A percentile compares a stretch with the other conserved stretches of the same genome.
Conservation (phyloP, 1,139 yeast genomes). For the Geotrichum fermentans region DNA sequence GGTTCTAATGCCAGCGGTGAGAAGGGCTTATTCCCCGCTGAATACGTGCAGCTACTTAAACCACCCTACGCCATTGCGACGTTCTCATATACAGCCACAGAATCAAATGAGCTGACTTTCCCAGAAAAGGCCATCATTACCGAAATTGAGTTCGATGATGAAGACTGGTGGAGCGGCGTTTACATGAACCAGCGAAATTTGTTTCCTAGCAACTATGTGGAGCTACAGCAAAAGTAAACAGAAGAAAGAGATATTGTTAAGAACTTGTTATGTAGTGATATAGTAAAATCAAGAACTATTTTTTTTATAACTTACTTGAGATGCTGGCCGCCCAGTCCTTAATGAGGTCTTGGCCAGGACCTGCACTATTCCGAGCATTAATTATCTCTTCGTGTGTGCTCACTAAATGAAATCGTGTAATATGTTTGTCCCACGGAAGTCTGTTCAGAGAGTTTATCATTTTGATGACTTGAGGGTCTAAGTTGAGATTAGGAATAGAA, state of each 20-base stretch:
- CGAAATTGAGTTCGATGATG: constrained; percentile 84
- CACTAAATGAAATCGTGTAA: constrained; percentile 26
- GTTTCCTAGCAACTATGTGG: constrained; percentile 88
- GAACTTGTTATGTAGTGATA: no score
- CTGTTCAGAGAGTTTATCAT: constrained; percentile 27
- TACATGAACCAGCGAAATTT: constrained; percentile 71
- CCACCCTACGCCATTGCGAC: constrained; percentile 67
- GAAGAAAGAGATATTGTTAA: no score
- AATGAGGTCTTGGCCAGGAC: constrained; percentile 33
- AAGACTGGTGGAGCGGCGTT: constrained; percentile 96
- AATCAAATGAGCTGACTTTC: constrained; percentile 82
- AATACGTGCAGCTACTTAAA: constrained; percentile 48
- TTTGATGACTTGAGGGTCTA: background rate
- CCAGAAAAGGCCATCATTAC: constrained; percentile 75
- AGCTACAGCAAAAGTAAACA: constrained; percentile 38
- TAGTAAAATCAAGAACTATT: background rate
- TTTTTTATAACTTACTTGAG: constrained; percentile 6
- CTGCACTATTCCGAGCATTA: constrained; percentile 29
- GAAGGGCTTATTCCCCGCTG: constrained; percentile 70
- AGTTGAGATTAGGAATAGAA: background rate
- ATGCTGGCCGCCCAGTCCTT: constrained; percentile 27
- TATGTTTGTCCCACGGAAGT: constrained; percentile 34
- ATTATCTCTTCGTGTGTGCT: constrained; percentile 33
- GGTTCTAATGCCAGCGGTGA: constrained; percentile 60
- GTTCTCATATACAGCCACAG: constrained; percentile 82